A percentile compares a stretch with the other conserved stretches of the same genome.
phyloP scores from a whole-genome alignment of 257 asterid species.

The Coffea eugenioides region DNA sequence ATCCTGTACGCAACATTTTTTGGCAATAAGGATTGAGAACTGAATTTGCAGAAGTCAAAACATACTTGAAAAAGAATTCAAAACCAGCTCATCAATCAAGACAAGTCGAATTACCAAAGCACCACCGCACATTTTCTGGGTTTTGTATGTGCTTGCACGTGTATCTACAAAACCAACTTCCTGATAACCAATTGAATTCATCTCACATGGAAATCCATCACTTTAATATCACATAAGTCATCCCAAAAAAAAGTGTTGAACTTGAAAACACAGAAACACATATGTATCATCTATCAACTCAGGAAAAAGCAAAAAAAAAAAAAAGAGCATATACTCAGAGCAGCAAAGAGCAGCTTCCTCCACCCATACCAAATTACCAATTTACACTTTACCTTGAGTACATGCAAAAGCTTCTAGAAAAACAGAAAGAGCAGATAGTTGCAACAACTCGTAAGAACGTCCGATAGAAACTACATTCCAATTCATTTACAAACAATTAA shows the following conservation, averaged over 20 bases:
- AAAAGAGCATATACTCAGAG: neutral
- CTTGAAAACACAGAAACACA: neutral
- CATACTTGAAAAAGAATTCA: neutral
- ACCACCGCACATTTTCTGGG: neutral
- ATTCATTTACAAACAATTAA: neutral
- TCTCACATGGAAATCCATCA: no score
- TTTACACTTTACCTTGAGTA: neutral
- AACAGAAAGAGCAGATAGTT: neutral
- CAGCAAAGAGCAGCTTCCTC: neutral
- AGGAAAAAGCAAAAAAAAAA: no score
- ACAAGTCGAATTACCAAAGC: neutral
- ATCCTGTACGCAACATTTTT: constrained; percentile 29
- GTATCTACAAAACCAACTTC: neutral
- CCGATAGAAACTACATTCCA: no score
- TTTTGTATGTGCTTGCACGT: neutral
- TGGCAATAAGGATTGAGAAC: neutral
- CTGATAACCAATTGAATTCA: neutral
- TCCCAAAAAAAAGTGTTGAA: neutral
- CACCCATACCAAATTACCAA: neutral
- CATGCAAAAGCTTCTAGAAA: neutral
- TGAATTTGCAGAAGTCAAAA: neutral
- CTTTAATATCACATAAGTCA: neutral
- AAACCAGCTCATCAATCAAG: neutral
- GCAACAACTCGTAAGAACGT: neutral
- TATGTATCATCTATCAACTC: neutral